phyloP scores from a whole-genome alignment of 2,329 filamentous ascomycete genomes.

The Chlorencoelia australis region DNA sequence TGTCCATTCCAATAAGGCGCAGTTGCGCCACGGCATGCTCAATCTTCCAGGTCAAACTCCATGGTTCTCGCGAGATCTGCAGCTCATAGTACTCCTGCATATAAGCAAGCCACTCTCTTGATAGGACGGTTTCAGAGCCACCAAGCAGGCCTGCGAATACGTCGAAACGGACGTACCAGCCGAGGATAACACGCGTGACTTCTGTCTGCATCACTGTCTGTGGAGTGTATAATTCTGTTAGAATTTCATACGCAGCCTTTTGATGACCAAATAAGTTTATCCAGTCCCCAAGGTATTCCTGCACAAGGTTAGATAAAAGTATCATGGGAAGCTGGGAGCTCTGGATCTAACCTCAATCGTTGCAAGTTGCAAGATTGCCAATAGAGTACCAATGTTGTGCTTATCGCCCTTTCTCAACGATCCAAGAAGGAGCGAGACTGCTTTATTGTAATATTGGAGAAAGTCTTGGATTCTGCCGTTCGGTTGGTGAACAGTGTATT shows the following conservation, averaged over 20 bases:
- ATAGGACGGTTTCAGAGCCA: conserved; percentile 62
- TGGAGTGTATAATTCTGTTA: conserved; percentile 69
- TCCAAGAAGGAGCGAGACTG: conserved; percentile 65
- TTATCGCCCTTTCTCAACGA: conserved; percentile 62
- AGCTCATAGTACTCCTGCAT: conserved; percentile 45
- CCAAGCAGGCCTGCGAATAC: conserved; percentile 75
- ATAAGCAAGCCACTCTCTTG: conserved; percentile 62
- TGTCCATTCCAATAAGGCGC: conserved; percentile 67
- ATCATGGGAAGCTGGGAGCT: not conserved
- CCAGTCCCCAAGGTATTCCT: conserved; percentile 96
- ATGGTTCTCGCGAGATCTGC: conserved; percentile 48
- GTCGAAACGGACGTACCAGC: conserved; percentile 90
- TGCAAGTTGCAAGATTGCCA: conserved; percentile 85
- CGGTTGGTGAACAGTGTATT: conserved; percentile 61
- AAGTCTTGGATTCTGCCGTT: conserved; percentile 71
- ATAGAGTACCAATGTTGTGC: conserved; percentile 61
- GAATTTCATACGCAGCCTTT: conserved; percentile 73
- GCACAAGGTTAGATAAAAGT: conserved; percentile 13
- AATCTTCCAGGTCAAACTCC: conserved; percentile 54
- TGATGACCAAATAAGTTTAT: conserved; percentile 88
- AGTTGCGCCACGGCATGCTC: conserved; percentile 56
- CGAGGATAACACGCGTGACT: conserved; percentile 61
- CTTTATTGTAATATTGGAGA: conserved; percentile 81
- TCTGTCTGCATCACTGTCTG: conserved; percentile 62
- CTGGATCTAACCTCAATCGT: conserved; percentile 68